Evolutionary conservation across 495 filamentous ascomycete species (phyloP), one percentile per base, ranked within the genome.

Genomic region (Ramalina intermedia): DNA sequence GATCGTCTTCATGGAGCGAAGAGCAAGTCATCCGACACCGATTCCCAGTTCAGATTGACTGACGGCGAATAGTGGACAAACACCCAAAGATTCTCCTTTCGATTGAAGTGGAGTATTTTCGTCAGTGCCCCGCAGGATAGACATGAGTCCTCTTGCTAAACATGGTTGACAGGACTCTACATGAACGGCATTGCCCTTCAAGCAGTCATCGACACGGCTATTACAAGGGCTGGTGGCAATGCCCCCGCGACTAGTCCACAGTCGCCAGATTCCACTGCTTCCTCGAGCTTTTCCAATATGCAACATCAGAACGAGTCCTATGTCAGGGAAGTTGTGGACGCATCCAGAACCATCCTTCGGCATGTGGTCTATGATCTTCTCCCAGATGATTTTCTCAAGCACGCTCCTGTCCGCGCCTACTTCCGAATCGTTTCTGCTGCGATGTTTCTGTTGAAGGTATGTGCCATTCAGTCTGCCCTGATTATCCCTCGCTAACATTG

Each of bases 361-460:
- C 84, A 80, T 0, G 89, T 96, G 0, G 79, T 93, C 6, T 81
- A 96, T 29, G 82, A 79, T 3, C 76, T 98, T 29, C 73, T 85
- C 16, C 87, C 89, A 0, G 77, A 75, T 2, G 85, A 84, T 41
- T 87, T 87, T 54, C 80, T 98, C 21, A 87, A 86, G 59, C 90
- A 96, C 58, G 87, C 85, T 0, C 89, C 91, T 0, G 89, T 96
- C 18, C 74, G 91, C 39, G 95, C 93, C 0, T 94, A 88, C 58
- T 93, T 96, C 69, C 80, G 91, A 42, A 94, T 98, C 59, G 76
- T 96, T 55, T 88, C 84, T 47, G 89, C 86, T 20, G 87, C 89
- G 57, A 95, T 96, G 73, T 95, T 98, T 62, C 73, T 96, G 38
- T 78, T 98, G 39, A 87, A 87, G 58, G 72, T 74, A 64, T 37